Evolutionary conservation across 257 asterid species (phyloP).

Genomic region (Nicotiana benthamiana): DNA sequence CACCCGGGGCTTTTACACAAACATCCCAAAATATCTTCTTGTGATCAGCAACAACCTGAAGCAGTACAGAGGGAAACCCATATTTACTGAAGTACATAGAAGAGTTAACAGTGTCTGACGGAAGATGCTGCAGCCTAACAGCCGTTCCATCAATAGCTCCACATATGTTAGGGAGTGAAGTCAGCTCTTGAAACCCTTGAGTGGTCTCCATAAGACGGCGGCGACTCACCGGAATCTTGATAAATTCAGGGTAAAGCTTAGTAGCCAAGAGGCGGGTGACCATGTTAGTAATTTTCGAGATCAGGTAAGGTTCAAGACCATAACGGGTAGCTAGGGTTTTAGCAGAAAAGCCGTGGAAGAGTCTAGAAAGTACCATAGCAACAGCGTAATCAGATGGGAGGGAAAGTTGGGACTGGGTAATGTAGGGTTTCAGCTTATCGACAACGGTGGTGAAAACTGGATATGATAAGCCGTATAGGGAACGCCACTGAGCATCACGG

Average conservation of each 20-base stretch:
- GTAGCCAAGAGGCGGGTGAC: slow-evolving; percentile 90
- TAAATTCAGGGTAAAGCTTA: slow-evolving; percentile 89
- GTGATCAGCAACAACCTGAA: slow-evolving; percentile 93
- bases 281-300: slow-evolving; percentile 94
- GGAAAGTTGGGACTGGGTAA: slow-evolving; percentile 87
- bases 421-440: slow-evolving; percentile 87
- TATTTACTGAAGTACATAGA: slow-evolving; percentile 50
- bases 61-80: slow-evolving; percentile 65
- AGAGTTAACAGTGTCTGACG: slow-evolving; percentile 40
- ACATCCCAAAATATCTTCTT: slow-evolving; percentile 97
- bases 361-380: slow-evolving; percentile 92
- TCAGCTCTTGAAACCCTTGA: slow-evolving; percentile 78
- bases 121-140: slow-evolving; percentile 51
- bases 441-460: slow-evolving; percentile 95
- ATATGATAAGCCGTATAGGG: slow-evolving; percentile 83
- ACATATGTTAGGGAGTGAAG: slow-evolving; percentile 68
- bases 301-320: slow-evolving; percentile 84
- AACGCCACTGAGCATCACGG: slow-evolving; percentile 96
- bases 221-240: slow-evolving; percentile 68
- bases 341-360: slow-evolving; percentile 69
- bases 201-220: slow-evolving; percentile 76
- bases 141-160: slow-evolving; percentile 92
- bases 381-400: slow-evolving; percentile 98
- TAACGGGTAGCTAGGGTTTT: slow-evolving; percentile 81
- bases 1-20: slow-evolving; percentile 95